Evolutionary conservation across 1,284 basidiomycete genomes (phyloP), one percentile per base, ranked within the genome.

Genomic region (Ustilago crameri): DNA sequence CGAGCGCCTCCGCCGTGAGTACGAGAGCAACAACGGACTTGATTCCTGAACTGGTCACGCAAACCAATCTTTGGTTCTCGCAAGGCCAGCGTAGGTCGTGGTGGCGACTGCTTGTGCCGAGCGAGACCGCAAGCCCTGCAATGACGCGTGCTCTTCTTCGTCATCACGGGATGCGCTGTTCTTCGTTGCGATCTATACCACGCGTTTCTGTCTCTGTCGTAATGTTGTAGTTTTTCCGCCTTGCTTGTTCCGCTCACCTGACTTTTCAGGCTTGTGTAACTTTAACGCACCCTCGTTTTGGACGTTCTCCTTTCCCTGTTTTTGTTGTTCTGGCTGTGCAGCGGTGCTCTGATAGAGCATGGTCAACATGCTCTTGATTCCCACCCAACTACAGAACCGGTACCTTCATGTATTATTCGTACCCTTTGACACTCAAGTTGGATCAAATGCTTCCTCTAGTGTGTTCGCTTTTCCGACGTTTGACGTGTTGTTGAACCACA

Each of bases 1-100:
- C 61, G 79, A 79, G 58, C 69, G 61, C 14, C 54, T 67, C 24
- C 62, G 80, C 12, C 66, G 73, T 37, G 80, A 78, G 43, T 81
- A 81, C 59, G 78, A 82, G 37, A 56, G 40, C 54, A 59, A 40
- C 52, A 61, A 59, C 15, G 52, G 55, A 37, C 51, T 59, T 42
- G 54, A 60, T 40, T 58, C 60, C 27, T 67, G 51, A 67, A 37
- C 17, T 23, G 50, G 48, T 38, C 20, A 35, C 17, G 50, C 30
- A 14, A 37, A 5, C 35, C 35, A 8, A 17, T 27, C 43, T 17
- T 45, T 17, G 9, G 23, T 41, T 48, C 34, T 51, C 4, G 34
- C 45, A 34, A 5, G 12, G 14, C 17, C 5, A 26, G 4, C 26
- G 23, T 17, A 9, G 38, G 15, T 14, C 38, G 20, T n/a, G 9